Conservation (phyloP, 768 basidiomycete genomes). For the Auricularia sp. region DNA sequence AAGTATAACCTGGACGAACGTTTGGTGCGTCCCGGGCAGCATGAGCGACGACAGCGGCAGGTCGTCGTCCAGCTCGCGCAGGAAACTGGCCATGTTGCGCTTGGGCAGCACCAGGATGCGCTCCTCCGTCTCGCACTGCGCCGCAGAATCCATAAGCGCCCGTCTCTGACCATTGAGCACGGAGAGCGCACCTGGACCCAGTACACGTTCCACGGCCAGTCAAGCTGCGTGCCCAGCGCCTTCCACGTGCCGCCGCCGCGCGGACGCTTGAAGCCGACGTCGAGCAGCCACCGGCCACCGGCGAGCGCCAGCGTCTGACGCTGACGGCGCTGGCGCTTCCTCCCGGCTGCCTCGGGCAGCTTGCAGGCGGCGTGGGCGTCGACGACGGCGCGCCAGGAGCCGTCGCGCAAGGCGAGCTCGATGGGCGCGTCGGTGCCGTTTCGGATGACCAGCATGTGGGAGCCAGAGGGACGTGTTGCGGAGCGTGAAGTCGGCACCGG, state of each 20-base stretch:
- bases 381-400: background rate
- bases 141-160: background rate
- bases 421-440: background rate
- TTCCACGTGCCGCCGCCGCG: background rate
- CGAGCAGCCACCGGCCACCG: background rate
- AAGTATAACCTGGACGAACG: conserved; percentile 29
- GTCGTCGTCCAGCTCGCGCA: conserved; percentile 53
- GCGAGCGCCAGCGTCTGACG: background rate
- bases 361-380: background rate
- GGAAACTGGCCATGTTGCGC: conserved; percentile 47
- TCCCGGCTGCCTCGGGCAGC: background rate
- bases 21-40: conserved; percentile 74
- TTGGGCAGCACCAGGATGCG: conserved; percentile 46
- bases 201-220: background rate
- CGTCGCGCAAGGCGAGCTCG: background rate
- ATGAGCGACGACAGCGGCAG: conserved; percentile 61
- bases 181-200: background rate
- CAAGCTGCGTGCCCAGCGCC: background rate
- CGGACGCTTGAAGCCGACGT: background rate
- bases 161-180: background rate
- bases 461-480: no score
- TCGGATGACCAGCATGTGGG: background rate
- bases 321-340: background rate
- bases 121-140: background rate
- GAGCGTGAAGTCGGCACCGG: no score